Percentiles rank a stretch among this genome's conserved stretches.
phyloP scores from a whole-genome alignment of 805 yeast species.

The Cyberlindnera sargentensis region DNA sequence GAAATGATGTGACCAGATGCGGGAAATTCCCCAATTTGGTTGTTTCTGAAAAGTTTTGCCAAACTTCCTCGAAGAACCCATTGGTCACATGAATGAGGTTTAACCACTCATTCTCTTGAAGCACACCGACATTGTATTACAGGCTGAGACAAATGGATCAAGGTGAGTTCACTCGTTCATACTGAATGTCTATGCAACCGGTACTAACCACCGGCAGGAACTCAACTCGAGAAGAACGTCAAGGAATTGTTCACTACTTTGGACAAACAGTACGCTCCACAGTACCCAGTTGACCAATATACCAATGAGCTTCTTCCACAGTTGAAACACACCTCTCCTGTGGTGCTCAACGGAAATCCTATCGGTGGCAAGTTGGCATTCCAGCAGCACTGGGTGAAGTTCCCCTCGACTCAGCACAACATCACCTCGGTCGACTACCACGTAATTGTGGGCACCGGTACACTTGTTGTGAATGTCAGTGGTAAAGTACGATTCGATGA shows the following conservation, averaged over 20 bases:
- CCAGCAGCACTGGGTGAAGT: slow-evolving; percentile 50
- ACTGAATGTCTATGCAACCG: background rate
- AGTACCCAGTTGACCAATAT: slow-evolving; percentile 15
- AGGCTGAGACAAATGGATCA: background rate
- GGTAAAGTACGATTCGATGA: slow-evolving; percentile 72
- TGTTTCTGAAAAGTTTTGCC: too few relatives aligned
- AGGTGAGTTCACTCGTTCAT: background rate
- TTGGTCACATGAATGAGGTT: too few relatives aligned
- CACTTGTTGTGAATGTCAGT: slow-evolving; percentile 41
- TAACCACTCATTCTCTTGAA: too few relatives aligned
- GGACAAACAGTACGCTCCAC: slow-evolving; percentile 16
- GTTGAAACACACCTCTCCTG: slow-evolving; percentile 43
- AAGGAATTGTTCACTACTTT: slow-evolving; percentile 21
- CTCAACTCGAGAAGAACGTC: slow-evolving; percentile 16
- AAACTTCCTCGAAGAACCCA: too few relatives aligned
- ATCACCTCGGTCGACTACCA: slow-evolving; percentile 62
- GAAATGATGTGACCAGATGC: too few relatives aligned
- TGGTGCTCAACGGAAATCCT: slow-evolving; percentile 55
- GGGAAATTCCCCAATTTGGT: too few relatives aligned
- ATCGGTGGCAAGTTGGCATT: slow-evolving; percentile 43
- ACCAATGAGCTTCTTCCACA: slow-evolving; percentile 32
- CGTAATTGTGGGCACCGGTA: slow-evolving; percentile 57
- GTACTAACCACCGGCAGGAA: background rate
- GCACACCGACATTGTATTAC: too few relatives aligned
- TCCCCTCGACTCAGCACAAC: slow-evolving; percentile 55